Conservation (phyloP, 108 stramenopile species). For the Skeletonema potamos region DNA sequence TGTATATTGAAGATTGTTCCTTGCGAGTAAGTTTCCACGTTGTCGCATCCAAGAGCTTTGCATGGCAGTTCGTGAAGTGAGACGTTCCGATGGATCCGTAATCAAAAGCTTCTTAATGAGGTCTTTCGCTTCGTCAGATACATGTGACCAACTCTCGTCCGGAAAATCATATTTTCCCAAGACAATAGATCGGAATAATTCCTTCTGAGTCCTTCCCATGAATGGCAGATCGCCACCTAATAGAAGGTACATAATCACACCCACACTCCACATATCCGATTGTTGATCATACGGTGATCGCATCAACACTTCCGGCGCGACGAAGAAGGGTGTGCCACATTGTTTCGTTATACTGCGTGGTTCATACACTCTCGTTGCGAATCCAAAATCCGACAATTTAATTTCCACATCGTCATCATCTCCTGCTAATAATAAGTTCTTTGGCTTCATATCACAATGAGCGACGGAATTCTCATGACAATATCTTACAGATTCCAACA, state of each 20-base stretch:
- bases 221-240: slow-evolving; percentile 90
- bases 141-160: slow-evolving; percentile 64
- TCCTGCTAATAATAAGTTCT: slow-evolving; percentile 78
- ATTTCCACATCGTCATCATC: slow-evolving; percentile 82
- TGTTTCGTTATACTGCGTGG: slow-evolving; percentile 75
- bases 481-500: slow-evolving; percentile 76
- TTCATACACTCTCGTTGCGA: slow-evolving; percentile 79
- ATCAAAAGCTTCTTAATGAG: slow-evolving; percentile 71
- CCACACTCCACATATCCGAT: slow-evolving; percentile 97
- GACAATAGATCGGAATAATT: slow-evolving; percentile 75
- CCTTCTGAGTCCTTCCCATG: slow-evolving; percentile 72
- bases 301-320: slow-evolving; percentile 95
- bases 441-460: slow-evolving; percentile 91
- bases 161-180: slow-evolving; percentile 72
- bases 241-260: slow-evolving; percentile 92
- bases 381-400: slow-evolving; percentile 92
- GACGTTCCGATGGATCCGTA: slow-evolving; percentile 72
- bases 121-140: slow-evolving; percentile 87
- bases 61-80: slow-evolving; percentile 73
- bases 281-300: slow-evolving; percentile 74
- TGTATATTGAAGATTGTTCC: slow-evolving; percentile 47
- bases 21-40: slow-evolving; percentile 45
- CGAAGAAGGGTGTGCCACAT: slow-evolving; percentile 94
- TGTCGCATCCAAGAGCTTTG: slow-evolving; percentile 80
- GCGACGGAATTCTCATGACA: slow-evolving; percentile 76